Conservation (phyloP, 176 grass and related monocot species). For the Chloris gayana region DNA sequence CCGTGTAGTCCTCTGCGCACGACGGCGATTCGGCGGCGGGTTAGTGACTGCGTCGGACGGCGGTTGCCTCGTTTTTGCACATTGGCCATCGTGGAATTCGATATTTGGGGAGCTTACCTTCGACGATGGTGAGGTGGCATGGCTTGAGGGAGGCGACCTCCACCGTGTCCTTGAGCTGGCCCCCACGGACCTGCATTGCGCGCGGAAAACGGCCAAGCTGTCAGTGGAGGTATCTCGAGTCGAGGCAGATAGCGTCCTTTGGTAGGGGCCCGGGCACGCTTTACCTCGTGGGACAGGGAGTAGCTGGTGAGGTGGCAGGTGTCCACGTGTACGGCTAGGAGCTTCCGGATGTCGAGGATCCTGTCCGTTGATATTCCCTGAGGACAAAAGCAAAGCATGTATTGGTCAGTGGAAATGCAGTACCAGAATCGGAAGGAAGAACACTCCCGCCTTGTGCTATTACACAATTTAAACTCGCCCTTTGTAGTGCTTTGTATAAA, state of each 20-base stretch:
- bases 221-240: slow-evolving; percentile 11
- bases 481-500: background rate
- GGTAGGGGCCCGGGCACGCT: background rate
- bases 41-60: background rate
- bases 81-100: background rate
- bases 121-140: slow-evolving; percentile 74
- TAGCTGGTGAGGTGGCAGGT: slow-evolving; percentile 90
- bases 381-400: background rate
- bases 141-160: slow-evolving; percentile 76
- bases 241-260: background rate
- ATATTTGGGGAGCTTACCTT: slow-evolving; percentile 52
- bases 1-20: slow-evolving; percentile 82
- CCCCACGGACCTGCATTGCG: slow-evolving; percentile 62
- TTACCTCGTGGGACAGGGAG: slow-evolving; percentile 92
- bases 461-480: background rate
- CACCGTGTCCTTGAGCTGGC: slow-evolving; percentile 75
- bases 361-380: slow-evolving; percentile 94
- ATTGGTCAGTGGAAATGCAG: background rate
- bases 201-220: background rate
- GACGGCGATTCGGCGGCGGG: background rate
- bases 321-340: slow-evolving; percentile 84
- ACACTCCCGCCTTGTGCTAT: background rate
- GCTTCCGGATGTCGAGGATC: slow-evolving; percentile 79
- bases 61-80: background rate
- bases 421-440: background rate